Conservation (phyloP, 2,329 filamentous ascomycete species). For the Apiospora kogelbergensis region DNA sequence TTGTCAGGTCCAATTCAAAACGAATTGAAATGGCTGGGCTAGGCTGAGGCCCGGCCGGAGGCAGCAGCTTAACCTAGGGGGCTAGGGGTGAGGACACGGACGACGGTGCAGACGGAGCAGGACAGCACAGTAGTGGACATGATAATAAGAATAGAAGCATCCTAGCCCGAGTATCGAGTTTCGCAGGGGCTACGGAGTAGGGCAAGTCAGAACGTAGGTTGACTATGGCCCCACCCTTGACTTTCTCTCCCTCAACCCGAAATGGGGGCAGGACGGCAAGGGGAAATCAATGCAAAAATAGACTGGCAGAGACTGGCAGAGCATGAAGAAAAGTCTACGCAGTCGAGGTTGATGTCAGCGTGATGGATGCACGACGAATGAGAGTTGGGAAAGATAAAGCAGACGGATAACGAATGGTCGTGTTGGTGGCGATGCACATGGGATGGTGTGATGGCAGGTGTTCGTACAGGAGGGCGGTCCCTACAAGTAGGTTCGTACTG, state of each 20-base stretch:
- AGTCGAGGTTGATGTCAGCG: background rate
- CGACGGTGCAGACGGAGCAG: background rate
- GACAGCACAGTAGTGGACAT: background rate
- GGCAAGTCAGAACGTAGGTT: background rate
- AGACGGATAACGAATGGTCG: background rate
- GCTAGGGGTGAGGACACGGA: background rate
- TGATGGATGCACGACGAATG: background rate
- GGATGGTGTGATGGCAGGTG: background rate
- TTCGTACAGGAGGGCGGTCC: background rate
- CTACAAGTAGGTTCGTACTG: background rate
- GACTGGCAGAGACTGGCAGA: background rate
- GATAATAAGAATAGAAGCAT: constrained; percentile 5
- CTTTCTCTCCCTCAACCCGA: background rate
- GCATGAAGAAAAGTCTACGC: background rate
- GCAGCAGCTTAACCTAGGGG: background rate
- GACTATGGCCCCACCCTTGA: background rate
- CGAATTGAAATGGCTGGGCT: background rate
- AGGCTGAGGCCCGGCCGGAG: background rate
- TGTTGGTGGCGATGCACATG: background rate
- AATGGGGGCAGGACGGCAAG: background rate
- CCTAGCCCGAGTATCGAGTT: background rate
- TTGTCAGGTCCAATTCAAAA: constrained; percentile 1
- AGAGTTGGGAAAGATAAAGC: background rate
- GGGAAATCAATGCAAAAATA: constrained; percentile 3
- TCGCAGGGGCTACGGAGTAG: background rate